phyloP scores from a whole-genome alignment of 2,329 filamentous ascomycete genomes.

The Curvularia sp. region DNA sequence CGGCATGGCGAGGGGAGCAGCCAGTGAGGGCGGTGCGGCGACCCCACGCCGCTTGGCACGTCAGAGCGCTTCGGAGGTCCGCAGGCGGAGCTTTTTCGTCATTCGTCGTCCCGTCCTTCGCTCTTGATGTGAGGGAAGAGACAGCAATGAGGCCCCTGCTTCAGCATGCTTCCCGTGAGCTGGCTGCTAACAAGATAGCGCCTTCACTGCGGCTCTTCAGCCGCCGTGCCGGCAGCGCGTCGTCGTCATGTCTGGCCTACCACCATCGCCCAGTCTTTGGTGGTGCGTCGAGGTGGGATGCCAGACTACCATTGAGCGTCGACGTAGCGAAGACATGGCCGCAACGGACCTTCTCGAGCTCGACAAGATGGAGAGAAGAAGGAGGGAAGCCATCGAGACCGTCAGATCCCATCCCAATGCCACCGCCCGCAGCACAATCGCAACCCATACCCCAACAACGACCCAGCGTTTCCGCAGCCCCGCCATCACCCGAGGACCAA shows the following conservation, averaged over 20 bases:
- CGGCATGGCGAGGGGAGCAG: constrained; percentile 19
- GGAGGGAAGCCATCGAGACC: constrained; percentile 24
- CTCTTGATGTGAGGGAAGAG: constrained; percentile 35
- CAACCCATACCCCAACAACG: constrained; percentile 16
- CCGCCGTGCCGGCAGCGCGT: constrained; percentile 15
- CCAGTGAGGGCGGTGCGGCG: constrained; percentile 27
- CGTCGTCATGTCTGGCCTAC: constrained; percentile 41
- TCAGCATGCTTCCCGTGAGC: constrained; percentile 50
- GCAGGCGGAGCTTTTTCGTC: constrained; percentile 23
- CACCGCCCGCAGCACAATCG: constrained; percentile 25
- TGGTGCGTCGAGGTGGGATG: constrained; percentile 14
- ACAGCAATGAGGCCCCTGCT: constrained; percentile 51
- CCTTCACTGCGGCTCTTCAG: constrained; percentile 22
- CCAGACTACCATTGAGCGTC: constrained; percentile 14
- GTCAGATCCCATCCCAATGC: constrained; percentile 30
- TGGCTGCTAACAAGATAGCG: constrained; percentile 28
- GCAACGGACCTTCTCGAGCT: constrained; percentile 30
- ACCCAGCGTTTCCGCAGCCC: constrained; percentile 13
- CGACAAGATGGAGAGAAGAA: constrained; percentile 30
- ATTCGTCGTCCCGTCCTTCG: constrained; percentile 20
- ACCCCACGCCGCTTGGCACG: constrained; percentile 36
- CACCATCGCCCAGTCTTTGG: constrained; percentile 37
- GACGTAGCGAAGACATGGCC: constrained; percentile 6
- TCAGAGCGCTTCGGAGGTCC: constrained; percentile 22
- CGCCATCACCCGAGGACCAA: constrained; percentile 26